Conservation (phyloP, 176 grass and related monocot species). For the Stipa capillata region DNA sequence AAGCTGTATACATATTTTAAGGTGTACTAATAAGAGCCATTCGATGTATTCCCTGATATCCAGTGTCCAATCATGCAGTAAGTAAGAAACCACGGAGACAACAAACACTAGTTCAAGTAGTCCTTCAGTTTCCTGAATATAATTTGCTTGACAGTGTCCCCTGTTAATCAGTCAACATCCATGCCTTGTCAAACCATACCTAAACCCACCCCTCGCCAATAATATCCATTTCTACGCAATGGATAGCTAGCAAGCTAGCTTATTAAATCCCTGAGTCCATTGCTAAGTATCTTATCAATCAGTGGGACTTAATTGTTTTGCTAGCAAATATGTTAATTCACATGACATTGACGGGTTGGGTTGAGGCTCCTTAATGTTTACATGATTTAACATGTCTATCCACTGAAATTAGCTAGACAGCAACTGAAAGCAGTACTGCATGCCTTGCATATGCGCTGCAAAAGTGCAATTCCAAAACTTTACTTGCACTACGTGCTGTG, state of each 20-base stretch:
- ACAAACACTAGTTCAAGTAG: too few relatives aligned
- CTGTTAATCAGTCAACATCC: slow-evolving; percentile 60
- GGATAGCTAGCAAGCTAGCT: not conserved
- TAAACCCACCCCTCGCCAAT: too few relatives aligned
- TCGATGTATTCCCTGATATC: too few relatives aligned
- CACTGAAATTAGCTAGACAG: not conserved
- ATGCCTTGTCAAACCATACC: slow-evolving; percentile 47
- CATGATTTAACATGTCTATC: not conserved
- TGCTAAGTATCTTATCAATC: slow-evolving; percentile 28
- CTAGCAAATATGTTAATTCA: slow-evolving; percentile 1
- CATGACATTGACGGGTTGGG: slow-evolving; percentile 17
- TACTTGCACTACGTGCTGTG: not conserved
- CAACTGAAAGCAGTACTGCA: too few relatives aligned
- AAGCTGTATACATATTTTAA: too few relatives aligned
- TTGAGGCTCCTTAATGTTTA: not conserved
- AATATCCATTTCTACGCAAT: slow-evolving; percentile 26
- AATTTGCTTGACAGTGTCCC: slow-evolving; percentile 29
- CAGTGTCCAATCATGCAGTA: too few relatives aligned
- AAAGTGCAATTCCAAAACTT: too few relatives aligned
- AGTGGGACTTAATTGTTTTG: too few relatives aligned
- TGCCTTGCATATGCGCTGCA: too few relatives aligned
- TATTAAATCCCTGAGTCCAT: slow-evolving; percentile 7
- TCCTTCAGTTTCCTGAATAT: not conserved
- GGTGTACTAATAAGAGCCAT: too few relatives aligned
- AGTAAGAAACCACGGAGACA: slow-evolving; percentile 6